A percentile compares a stretch with the other conserved stretches of the same genome.
Evolutionary conservation across 441 rosid species (phyloP).

Genomic region (Gossypium davidsonii): DNA sequence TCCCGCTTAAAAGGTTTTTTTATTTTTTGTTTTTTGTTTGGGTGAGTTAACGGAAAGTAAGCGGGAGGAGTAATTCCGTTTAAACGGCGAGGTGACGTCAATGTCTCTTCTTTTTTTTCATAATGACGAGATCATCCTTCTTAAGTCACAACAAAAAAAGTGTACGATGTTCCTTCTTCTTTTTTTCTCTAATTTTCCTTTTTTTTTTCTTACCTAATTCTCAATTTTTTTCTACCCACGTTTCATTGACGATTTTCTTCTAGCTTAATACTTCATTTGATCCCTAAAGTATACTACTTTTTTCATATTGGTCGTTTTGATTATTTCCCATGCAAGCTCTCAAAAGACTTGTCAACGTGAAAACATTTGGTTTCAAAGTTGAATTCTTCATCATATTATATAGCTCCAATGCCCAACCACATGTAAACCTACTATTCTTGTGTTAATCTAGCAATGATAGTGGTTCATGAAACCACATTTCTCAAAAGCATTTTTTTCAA

Average conservation of each 20-base stretch:
- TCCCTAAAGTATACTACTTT: background rate
- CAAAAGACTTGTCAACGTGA: constrained; percentile 61
- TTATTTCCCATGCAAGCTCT: constrained; percentile 51
- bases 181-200: background rate
- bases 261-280: background rate
- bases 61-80: background rate
- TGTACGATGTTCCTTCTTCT: background rate
- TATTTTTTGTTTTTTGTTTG: background rate
- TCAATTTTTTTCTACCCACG: background rate
- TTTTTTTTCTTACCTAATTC: constrained; percentile 2
- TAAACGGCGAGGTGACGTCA: constrained; percentile 16
- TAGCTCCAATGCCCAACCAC: constrained; percentile 38
- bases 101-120: background rate
- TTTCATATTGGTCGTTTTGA: background rate
- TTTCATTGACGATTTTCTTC: background rate
- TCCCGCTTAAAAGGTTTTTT: constrained; percentile 9
- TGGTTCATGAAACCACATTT: constrained; percentile 79
- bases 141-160: constrained; percentile 5
- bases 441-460: constrained; percentile 69
- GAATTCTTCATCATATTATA: constrained; percentile 54
- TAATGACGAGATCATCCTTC: constrained; percentile 7
- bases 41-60: constrained; percentile 6
- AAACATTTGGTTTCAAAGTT: constrained; percentile 49
- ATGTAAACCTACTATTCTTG: constrained; percentile 50
- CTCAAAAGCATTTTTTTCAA: constrained; percentile 72